Percentiles rank a stretch among this genome's conserved stretches.
Evolutionary conservation across 345 rosid genomes (phyloP).

Genomic region (Boechera divaricarpa): DNA sequence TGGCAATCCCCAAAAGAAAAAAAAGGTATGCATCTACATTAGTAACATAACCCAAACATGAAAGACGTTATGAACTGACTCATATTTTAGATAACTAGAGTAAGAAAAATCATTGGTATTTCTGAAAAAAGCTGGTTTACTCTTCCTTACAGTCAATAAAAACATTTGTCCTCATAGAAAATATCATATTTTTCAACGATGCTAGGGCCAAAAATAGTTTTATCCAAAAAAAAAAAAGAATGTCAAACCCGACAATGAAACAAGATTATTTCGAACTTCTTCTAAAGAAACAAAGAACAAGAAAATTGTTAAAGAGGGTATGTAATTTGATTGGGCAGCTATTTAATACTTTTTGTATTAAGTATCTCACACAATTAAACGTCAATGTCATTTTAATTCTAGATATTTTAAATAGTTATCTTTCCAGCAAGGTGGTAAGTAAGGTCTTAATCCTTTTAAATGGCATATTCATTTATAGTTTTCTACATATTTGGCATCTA

Average conservation of each 20-base stretch:
- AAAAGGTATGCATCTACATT: not conserved
- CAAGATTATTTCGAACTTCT: constrained; percentile 4
- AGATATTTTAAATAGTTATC: constrained; percentile 8
- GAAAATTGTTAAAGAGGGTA: not conserved
- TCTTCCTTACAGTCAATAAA: constrained; percentile 25
- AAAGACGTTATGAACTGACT: constrained; percentile 27
- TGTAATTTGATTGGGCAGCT: constrained; percentile 37
- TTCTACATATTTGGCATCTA: not conserved
- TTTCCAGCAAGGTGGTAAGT: not conserved
- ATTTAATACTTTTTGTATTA: constrained; percentile 27
- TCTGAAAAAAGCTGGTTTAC: not conserved
- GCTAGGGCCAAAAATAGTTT: constrained; percentile 22
- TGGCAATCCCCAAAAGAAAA: not conserved
- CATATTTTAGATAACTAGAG: not conserved
- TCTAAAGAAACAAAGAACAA: constrained; percentile 14
- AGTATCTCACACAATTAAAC: not conserved
- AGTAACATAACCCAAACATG: not conserved
- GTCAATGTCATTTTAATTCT: constrained; percentile 12
- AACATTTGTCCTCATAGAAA: constrained; percentile 17
- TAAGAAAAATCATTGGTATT: not conserved
- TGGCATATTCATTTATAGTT: not conserved
- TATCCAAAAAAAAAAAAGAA: too few relatives aligned
- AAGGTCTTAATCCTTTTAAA: not conserved
- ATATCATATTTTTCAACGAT: constrained; percentile 13
- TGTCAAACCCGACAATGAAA: not conserved